phyloP scores from a whole-genome alignment of 2,329 filamentous ascomycete genomes.

The Paraphoma sp. region DNA sequence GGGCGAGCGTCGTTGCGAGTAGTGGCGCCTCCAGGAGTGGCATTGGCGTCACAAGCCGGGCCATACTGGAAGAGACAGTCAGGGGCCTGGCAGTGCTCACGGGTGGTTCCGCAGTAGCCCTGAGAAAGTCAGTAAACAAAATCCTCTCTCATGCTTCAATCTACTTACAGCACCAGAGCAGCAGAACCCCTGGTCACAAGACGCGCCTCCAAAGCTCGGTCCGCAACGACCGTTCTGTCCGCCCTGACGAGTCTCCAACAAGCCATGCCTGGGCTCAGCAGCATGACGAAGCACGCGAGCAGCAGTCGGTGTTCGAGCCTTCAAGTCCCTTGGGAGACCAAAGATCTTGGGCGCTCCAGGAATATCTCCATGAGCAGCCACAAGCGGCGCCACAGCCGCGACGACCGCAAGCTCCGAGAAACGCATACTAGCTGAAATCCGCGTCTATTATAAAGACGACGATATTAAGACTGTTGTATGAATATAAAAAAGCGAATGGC shows the following conservation, averaged over 20 bases:
- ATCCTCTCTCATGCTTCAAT: neutral
- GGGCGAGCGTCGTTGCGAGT: constrained; percentile 61
- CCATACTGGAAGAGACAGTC: constrained; percentile 67
- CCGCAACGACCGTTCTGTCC: constrained; percentile 45
- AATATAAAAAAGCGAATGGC: constrained; percentile 5
- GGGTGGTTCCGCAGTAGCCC: constrained; percentile 61
- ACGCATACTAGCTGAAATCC: constrained; percentile 30
- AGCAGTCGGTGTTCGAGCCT: constrained; percentile 28
- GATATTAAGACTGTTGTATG: neutral
- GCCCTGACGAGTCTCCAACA: constrained; percentile 42
- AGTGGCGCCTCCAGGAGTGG: constrained; percentile 59
- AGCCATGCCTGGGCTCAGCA: constrained; percentile 14
- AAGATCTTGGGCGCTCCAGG: constrained; percentile 43
- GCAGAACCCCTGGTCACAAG: constrained; percentile 43
- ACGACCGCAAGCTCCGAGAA: constrained; percentile 37
- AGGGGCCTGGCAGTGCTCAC: constrained; percentile 64
- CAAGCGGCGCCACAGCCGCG: constrained; percentile 38
- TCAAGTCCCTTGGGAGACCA: constrained; percentile 40
- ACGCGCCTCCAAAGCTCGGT: constrained; percentile 32
- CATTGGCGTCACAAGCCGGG: constrained; percentile 65
- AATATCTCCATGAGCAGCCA: constrained; percentile 41
- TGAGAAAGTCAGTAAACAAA: constrained; percentile 1
- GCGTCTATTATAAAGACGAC: neutral
- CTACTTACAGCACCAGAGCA: constrained; percentile 42
- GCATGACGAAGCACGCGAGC: constrained; percentile 32